These are phyloP conservation scores for Geotrichum carabidarum DNA, from an alignment of 1,139 yeast genomes.

Conservation along the genomic window DNA sequence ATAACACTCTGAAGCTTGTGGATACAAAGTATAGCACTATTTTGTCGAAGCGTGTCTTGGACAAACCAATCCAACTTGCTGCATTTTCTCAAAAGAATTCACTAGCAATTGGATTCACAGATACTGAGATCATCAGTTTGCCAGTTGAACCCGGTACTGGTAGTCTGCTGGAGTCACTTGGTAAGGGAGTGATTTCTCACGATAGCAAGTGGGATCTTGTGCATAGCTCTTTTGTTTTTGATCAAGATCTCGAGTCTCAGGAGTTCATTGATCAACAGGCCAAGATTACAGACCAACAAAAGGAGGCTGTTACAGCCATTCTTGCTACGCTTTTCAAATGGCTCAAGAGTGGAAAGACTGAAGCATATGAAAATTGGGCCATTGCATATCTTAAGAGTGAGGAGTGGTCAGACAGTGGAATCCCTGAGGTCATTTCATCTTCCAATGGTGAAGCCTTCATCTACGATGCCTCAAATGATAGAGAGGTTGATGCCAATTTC, in stretches of 20 bases:
- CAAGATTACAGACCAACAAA: slow-evolving; percentile 1
- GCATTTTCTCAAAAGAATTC: slow-evolving; percentile 23
- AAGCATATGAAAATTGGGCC: slow-evolving; percentile 29
- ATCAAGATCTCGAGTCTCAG: slow-evolving; percentile 5
- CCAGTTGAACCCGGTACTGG: slow-evolving; percentile 65
- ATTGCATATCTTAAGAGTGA: slow-evolving; percentile 30
- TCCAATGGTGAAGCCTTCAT: slow-evolving; percentile 30
- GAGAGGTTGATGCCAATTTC: slow-evolving; percentile 58
- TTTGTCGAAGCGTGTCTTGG: slow-evolving; percentile 35
- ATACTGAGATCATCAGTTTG: slow-evolving; percentile 36
- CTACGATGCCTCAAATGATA: slow-evolving; percentile 62
- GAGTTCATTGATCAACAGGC: slow-evolving; percentile 11
- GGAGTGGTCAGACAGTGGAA: slow-evolving; percentile 27
- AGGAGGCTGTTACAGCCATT: not conserved
- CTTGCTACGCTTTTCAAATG: slow-evolving; percentile 2
- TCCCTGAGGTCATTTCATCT: slow-evolving; percentile 15
- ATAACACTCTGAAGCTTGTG: slow-evolving; percentile 31
- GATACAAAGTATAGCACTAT: slow-evolving; percentile 44
- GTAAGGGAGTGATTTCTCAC: slow-evolving; percentile 48
- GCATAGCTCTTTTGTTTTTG: slow-evolving; percentile 12
- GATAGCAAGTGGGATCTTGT: slow-evolving; percentile 16
- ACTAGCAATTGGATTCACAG: slow-evolving; percentile 23
- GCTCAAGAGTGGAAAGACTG: slow-evolving; percentile 21
- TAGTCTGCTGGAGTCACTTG: slow-evolving; percentile 65
- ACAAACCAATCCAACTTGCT: slow-evolving; percentile 23